Evolutionary conservation across 331 rosid genomes (phyloP).

Genomic region (Malus hybrid): DNA sequence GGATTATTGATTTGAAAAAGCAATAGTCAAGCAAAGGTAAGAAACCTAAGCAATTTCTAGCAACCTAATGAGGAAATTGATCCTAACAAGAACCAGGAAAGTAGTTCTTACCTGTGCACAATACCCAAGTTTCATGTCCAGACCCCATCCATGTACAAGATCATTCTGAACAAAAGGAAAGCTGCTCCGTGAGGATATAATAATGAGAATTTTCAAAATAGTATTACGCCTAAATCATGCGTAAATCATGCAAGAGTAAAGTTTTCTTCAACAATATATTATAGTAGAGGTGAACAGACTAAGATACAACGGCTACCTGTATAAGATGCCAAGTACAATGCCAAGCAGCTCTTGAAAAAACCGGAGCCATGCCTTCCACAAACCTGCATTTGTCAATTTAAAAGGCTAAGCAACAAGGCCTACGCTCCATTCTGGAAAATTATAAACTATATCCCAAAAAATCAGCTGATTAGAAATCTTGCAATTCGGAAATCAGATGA

Average conservation of each 20-base stretch:
- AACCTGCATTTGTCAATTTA: slow-evolving; percentile 40
- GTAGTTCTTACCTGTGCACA: slow-evolving; percentile 79
- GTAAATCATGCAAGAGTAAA: neutral
- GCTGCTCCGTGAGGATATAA: neutral
- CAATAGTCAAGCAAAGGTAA: neutral
- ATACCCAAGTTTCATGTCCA: slow-evolving; percentile 98
- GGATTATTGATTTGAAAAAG: neutral
- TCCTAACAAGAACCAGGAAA: neutral
- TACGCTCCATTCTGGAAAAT: neutral
- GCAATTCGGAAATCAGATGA: neutral
- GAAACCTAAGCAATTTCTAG: neutral
- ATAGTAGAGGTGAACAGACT: neutral
- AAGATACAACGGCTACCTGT: slow-evolving; percentile 47
- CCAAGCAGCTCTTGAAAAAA: slow-evolving; percentile 93
- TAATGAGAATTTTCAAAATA: neutral
- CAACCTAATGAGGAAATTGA: neutral
- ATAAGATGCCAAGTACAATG: slow-evolving; percentile 94
- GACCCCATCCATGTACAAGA: slow-evolving; percentile 99
- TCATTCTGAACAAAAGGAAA: slow-evolving; percentile 67
- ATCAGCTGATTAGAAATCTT: neutral
- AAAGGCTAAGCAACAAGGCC: neutral
- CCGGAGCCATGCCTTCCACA: slow-evolving; percentile 99
- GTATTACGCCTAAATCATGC: neutral
- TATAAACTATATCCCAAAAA: neutral
- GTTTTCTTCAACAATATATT: neutral